Percentiles rank a stretch among this genome's conserved stretches.
These are phyloP conservation scores for Rhododendron molle DNA, from an alignment of 148 eudicot genomes.

Conservation along the genomic window DNA sequence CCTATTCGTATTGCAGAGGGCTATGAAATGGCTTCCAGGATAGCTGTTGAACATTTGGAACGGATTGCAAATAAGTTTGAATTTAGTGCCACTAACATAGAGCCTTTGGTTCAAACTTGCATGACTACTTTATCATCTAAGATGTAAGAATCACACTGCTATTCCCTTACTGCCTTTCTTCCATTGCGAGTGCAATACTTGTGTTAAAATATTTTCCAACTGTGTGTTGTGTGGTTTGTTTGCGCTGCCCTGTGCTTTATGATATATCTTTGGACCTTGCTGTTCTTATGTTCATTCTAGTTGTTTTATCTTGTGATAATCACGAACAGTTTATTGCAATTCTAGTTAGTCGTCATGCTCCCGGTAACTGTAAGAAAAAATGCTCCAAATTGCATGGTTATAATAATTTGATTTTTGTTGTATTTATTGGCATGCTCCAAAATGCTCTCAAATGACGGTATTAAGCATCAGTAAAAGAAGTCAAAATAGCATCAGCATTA, in stretches of 20 bases:
- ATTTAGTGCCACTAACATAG: constrained; percentile 48
- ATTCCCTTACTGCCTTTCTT: background rate
- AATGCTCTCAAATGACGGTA: constrained; percentile 11
- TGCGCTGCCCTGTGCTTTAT: background rate
- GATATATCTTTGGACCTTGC: background rate
- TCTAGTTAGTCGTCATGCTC: background rate
- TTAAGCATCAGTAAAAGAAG: background rate
- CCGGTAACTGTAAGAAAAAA: background rate
- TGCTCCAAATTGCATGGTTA: background rate
- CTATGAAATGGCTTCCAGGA: constrained; percentile 82
- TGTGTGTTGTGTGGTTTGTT: background rate
- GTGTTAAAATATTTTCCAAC: background rate
- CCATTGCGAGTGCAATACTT: background rate
- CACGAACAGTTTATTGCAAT: background rate
- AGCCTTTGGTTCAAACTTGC: constrained; percentile 88
- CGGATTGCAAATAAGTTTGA: constrained; percentile 69
- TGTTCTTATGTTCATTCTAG: background rate
- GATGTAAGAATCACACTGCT: constrained; percentile 46
- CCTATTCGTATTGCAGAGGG: constrained; percentile 93
- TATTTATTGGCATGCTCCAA: background rate
- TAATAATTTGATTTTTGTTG: background rate
- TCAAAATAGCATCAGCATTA: constrained; percentile 38
- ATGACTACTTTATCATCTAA: constrained; percentile 96
- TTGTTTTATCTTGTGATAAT: background rate
- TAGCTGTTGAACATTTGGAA: constrained; percentile 82